phyloP scores from a whole-genome alignment of 768 basidiomycete species.

The Naganishia randhawae region DNA sequence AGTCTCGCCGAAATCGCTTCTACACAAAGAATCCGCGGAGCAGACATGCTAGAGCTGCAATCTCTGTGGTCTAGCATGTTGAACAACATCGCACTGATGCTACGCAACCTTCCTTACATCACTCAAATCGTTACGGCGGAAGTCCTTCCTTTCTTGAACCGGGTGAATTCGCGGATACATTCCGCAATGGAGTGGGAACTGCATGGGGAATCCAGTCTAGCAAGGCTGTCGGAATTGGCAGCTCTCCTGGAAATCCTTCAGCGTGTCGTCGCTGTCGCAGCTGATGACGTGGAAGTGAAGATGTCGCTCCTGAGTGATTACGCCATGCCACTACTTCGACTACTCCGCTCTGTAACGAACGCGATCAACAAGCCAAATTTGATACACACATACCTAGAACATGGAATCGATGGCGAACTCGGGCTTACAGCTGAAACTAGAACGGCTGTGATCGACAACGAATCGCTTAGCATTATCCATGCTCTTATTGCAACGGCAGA shows the following conservation, averaged over 20 bases:
- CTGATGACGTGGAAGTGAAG: slow-evolving; percentile 10
- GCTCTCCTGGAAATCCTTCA: slow-evolving; percentile 13
- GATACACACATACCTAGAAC: slow-evolving; percentile 12
- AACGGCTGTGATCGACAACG: background rate
- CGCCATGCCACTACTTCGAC: slow-evolving; percentile 1
- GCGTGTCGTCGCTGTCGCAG: slow-evolving; percentile 6
- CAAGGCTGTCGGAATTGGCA: background rate
- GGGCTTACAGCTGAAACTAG: background rate
- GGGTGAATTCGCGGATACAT: background rate
- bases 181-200: slow-evolving; percentile 15
- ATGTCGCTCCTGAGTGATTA: slow-evolving; percentile 5
- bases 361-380: slow-evolving; percentile 19
- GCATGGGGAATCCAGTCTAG: slow-evolving; percentile 13
- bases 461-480: slow-evolving; percentile 8
- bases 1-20: slow-evolving; percentile 9
- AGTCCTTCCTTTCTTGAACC: slow-evolving; percentile 4
- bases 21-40: background rate
- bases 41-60: background rate
- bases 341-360: background rate
- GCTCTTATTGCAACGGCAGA: slow-evolving; percentile 4
- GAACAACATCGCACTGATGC: slow-evolving; percentile 3
- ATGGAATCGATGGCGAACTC: background rate
- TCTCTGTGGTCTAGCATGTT: slow-evolving; percentile 11
- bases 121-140: slow-evolving; percentile 5
- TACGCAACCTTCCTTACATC: slow-evolving; percentile 17